Evolutionary conservation across 805 yeast genomes (phyloP).

Genomic region (Saturnispora bothae): DNA sequence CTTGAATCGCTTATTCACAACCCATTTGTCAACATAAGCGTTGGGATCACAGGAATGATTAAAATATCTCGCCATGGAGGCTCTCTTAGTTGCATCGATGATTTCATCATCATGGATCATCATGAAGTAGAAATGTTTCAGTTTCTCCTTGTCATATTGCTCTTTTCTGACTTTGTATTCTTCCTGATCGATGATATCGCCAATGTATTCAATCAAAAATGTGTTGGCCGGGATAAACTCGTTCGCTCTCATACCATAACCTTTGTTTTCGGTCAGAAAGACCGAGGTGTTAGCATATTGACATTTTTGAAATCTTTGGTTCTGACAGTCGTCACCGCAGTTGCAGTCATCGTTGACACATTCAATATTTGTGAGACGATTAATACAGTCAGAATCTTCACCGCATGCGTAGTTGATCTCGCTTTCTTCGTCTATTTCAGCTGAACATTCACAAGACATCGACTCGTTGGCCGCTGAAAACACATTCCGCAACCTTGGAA

Average conservation of each 20-base stretch:
- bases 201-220: conserved; percentile 88
- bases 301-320: conserved; percentile 76
- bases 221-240: conserved; percentile 43
- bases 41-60: conserved; percentile 95
- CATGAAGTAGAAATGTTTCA: conserved; percentile 88
- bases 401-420: conserved; percentile 59
- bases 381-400: conserved; percentile 81
- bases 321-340: conserved; percentile 74
- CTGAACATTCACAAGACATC: conserved; percentile 86
- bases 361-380: conserved; percentile 84
- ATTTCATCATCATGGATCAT: conserved; percentile 89
- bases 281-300: conserved; percentile 71
- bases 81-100: conserved; percentile 87
- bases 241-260: conserved; percentile 79
- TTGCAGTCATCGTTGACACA: conserved; percentile 61
- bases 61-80: conserved; percentile 82
- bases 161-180: conserved; percentile 67
- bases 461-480: conserved; percentile 59
- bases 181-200: conserved; percentile 81
- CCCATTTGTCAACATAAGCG: conserved; percentile 95
- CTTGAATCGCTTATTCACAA: conserved; percentile 75
- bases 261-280: conserved; percentile 75
- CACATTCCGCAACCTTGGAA: conserved; percentile 49
- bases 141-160: conserved; percentile 55
- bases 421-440: conserved; percentile 28